Evolutionary conservation across 1,139 yeast species (phyloP).

Genomic region (Yarrowia galli): DNA sequence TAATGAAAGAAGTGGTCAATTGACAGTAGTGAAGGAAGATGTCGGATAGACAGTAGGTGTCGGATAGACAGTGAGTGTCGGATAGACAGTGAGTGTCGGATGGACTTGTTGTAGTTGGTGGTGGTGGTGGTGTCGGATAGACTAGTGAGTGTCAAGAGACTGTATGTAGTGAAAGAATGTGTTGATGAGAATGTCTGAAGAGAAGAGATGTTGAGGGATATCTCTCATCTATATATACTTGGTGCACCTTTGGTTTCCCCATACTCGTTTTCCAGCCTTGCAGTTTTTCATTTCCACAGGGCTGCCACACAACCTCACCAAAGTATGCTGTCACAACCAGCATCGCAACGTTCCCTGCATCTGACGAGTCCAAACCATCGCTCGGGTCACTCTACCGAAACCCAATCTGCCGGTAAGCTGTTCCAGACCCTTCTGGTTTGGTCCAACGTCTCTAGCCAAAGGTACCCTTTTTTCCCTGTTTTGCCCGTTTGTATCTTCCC

Average conservation of each 20-base stretch:
- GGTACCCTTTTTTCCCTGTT: conserved; percentile 5
- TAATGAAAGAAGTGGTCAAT: conserved; percentile 16
- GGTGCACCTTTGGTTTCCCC: not conserved
- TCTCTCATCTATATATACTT: not conserved
- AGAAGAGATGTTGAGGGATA: not conserved
- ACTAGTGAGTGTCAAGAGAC: conserved; percentile 15
- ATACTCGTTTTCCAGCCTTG: conserved; percentile 1
- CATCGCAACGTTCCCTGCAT: conserved; percentile 18
- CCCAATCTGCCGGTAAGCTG: not conserved
- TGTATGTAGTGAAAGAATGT: conserved; percentile 1
- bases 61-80: conserved; percentile 24
- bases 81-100: conserved; percentile 3
- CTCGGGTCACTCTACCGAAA: conserved; percentile 19
- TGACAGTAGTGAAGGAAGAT: conserved; percentile 14
- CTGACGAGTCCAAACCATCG: not conserved
- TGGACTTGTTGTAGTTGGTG: too few relatives aligned
- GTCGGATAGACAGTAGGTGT: conserved; percentile 19
- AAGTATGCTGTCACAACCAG: conserved; percentile 7
- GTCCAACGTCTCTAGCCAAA: not conserved
- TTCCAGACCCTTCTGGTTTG: not conserved
- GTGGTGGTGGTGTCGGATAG: conserved; percentile 8
- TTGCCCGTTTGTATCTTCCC: not conserved
- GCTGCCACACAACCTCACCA: conserved; percentile 16
- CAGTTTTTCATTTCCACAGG: not conserved
- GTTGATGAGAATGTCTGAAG: conserved; percentile 4